Conservation (phyloP, 2,329 filamentous ascomycete genomes). For the Pestalotiopsis sp. region DNA sequence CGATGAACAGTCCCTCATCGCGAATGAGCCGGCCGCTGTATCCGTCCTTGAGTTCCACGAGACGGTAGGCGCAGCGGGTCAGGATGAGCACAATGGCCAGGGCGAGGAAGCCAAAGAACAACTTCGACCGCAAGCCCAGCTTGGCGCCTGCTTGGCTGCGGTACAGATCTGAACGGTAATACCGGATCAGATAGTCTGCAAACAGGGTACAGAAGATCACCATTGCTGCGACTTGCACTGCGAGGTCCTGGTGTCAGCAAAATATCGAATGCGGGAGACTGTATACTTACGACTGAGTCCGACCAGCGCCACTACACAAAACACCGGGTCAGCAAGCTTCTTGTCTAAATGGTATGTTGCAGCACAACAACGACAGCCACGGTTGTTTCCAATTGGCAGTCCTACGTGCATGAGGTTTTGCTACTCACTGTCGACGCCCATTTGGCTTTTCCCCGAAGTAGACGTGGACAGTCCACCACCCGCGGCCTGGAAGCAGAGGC, state of each 20-base stretch:
- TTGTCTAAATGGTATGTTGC: no score
- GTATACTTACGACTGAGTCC: constrained; percentile 50
- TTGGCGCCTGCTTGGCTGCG: not conserved
- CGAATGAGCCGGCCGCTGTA: constrained; percentile 54
- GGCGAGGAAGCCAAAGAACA: constrained; percentile 54
- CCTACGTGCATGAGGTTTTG: no score
- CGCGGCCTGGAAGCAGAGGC: constrained; percentile 46
- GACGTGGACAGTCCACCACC: constrained; percentile 45
- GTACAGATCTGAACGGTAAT: constrained; percentile 18
- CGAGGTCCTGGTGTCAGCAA: not conserved
- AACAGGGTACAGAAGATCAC: constrained; percentile 53
- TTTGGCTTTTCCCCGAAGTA: constrained; percentile 46
- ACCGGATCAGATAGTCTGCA: constrained; percentile 42
- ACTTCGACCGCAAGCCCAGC: constrained; percentile 37
- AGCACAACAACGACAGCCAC: no score
- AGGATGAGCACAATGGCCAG: constrained; percentile 59
- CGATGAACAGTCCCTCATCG: constrained; percentile 50
- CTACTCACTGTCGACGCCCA: constrained; percentile 42
- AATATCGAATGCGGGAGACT: not conserved
- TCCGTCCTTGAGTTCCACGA: constrained; percentile 60
- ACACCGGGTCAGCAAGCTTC: not conserved
- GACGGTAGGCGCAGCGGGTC: constrained; percentile 59
- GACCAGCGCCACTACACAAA: constrained; percentile 44
- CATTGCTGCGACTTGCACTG: constrained; percentile 57
- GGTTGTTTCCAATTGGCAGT: no score